A percentile compares a stretch with the other conserved stretches of the same genome.
Evolutionary conservation across 257 asterid genomes (phyloP).

Genomic region (Prunella vulgaris): DNA sequence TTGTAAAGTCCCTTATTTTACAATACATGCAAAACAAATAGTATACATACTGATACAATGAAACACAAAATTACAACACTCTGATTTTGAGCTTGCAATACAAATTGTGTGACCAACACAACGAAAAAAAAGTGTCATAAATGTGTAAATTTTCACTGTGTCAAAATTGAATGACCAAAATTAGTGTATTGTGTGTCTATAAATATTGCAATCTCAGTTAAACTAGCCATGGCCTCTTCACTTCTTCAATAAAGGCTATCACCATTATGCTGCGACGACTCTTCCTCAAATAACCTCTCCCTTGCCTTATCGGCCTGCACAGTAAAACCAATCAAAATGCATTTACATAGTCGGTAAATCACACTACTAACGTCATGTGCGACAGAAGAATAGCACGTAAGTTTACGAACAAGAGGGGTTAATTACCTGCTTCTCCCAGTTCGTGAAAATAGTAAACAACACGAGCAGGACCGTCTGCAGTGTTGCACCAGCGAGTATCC

Average conservation of each 20-base stretch:
- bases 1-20: no score
- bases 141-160: not conserved
- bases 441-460: slow-evolving; percentile 48
- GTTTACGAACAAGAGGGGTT: not conserved
- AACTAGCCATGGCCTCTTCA: not conserved
- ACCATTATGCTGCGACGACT: slow-evolving; percentile 10
- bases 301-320: slow-evolving; percentile 50
- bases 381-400: not conserved
- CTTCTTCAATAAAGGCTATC: slow-evolving; percentile 13
- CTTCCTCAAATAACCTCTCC: slow-evolving; percentile 40
- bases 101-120: not conserved
- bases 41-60: no score
- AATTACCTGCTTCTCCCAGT: slow-evolving; percentile 29
- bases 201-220: not conserved
- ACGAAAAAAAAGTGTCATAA: not conserved
- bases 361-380: not conserved
- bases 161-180: not conserved
- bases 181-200: not conserved
- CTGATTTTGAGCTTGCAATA: no score
- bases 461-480: slow-evolving; percentile 48
- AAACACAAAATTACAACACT: no score
- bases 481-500: slow-evolving; percentile 51
- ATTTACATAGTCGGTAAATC: not conserved
- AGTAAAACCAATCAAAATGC: not conserved
- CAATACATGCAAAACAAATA: no score